Conservation (phyloP, 805 yeast genomes). For the Cyberlindnera samutprakarnensis region DNA sequence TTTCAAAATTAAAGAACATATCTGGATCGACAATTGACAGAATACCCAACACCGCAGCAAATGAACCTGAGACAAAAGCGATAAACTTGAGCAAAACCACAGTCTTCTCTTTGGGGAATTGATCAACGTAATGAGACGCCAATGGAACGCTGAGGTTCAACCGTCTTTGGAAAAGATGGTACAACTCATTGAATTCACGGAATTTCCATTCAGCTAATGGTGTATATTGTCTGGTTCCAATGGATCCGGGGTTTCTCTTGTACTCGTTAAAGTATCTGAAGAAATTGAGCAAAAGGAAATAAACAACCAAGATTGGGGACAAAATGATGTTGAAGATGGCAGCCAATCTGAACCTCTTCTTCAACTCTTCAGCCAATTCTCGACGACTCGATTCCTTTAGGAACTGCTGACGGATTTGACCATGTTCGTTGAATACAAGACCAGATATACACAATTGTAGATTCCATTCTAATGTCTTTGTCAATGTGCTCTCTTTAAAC, state of each 20-base stretch:
- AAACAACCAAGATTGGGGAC: slow-evolving; percentile 80
- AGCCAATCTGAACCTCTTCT: slow-evolving; percentile 77
- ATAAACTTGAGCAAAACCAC: slow-evolving; percentile 50
- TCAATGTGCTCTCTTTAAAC: slow-evolving; percentile 39
- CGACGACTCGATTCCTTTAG: slow-evolving; percentile 65
- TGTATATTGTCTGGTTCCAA: slow-evolving; percentile 82
- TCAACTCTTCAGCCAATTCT: slow-evolving; percentile 58
- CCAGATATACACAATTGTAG: slow-evolving; percentile 82
- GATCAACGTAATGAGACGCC: slow-evolving; percentile 79
- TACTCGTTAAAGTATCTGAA: slow-evolving; percentile 90
- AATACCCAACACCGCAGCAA: slow-evolving; percentile 80
- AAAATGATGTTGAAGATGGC: slow-evolving; percentile 76
- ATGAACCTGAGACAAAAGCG: slow-evolving; percentile 78
- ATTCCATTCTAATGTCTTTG: slow-evolving; percentile 93
- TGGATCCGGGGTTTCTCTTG: slow-evolving; percentile 76
- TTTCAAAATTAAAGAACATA: slow-evolving; percentile 80
- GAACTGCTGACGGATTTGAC: slow-evolving; percentile 68
- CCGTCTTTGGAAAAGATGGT: slow-evolving; percentile 79
- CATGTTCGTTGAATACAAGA: slow-evolving; percentile 74
- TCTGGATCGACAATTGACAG: slow-evolving; percentile 82
- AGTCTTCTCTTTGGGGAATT: slow-evolving; percentile 78
- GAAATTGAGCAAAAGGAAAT: slow-evolving; percentile 77
- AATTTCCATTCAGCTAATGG: slow-evolving; percentile 94
- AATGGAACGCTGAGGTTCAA: slow-evolving; percentile 69
- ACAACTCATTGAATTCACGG: slow-evolving; percentile 88